Base-by-base conservation (phyloP, 2,329 filamentous ascomycete genomes). In the Beauveria caledonica region DNA sequence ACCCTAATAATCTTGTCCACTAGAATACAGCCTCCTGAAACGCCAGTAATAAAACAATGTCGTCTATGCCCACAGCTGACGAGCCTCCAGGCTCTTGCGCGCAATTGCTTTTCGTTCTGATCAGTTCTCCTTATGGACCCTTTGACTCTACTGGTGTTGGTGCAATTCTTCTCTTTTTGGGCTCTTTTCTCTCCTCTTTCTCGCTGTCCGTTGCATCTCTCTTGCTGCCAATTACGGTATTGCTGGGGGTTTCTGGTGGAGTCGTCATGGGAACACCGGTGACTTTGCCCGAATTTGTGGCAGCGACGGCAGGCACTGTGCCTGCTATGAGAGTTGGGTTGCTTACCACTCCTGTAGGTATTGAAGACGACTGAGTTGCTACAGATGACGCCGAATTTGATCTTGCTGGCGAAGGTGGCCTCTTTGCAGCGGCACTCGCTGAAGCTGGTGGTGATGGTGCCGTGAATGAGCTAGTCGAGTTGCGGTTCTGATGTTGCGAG, bases 371-470 rank as follows among this genome's bases (percentile, higher is more conserved):
- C 64, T 86, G 85, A 0, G 90, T 92, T 5, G 87, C 83, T 51
- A 93, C 80, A 11, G 90, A 95, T 0, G 90, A 92, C 0, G 88
- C 83, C 5, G 91, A 95, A 69, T 91, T 95, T n/a, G 90, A 93
- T 63, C 92, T 81, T 1, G 91, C 83, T 11, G 91, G 92, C 21
- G 90, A 94, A 2, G 87, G 83, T 4, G 91, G 89, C 25, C 88
- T 84, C 49, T 83, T 82, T 17, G 81, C 80, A 60, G 82, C 79
- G 51, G 86, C 80, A 0, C 86, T 80, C 7, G 82, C 77, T 36
- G 82, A 78, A 63, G 74, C 73, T 1, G 73, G 81, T 1, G 81
- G 82, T 33, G 84, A 86, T 49, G 78, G 85, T 63, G 82, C 79
- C 62, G 81, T 75, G 66, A 84, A 76, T 66, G 86, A 78, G 74